Percentiles rank a stretch among this genome's conserved stretches.
These are phyloP conservation scores for peach (Prunus persica) DNA, from an alignment of 306 rosid species.

Conservation along the genomic window DNA sequence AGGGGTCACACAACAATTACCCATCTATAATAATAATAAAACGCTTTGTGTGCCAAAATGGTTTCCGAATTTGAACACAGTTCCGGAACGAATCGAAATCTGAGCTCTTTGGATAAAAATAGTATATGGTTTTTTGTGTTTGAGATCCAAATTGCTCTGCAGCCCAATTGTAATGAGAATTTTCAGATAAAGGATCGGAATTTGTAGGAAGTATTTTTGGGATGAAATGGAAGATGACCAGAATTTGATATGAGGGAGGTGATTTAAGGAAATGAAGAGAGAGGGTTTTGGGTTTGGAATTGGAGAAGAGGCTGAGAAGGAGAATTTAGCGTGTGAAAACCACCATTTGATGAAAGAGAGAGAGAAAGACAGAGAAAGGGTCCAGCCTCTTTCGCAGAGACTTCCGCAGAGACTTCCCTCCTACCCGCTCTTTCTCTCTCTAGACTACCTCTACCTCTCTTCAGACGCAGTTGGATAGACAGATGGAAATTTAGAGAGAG, in stretches of 20 bases:
- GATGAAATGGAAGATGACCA: background rate
- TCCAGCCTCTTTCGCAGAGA: constrained; percentile 22
- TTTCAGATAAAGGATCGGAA: background rate
- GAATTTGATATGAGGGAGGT: constrained; percentile 5
- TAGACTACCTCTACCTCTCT: background rate
- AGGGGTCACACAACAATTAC: constrained; percentile 72
- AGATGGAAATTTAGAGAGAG: background rate
- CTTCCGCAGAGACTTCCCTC: constrained; percentile 37
- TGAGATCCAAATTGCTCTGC: background rate
- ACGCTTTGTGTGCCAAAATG: background rate
- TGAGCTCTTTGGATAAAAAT: background rate
- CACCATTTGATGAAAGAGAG: constrained; percentile 4
- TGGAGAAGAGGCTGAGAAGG: constrained; percentile 18
- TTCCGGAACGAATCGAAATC: background rate
- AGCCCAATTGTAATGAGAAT: background rate
- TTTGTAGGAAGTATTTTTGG: background rate
- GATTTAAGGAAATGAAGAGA: constrained; percentile 1
- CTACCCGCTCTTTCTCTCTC: constrained; percentile 1
- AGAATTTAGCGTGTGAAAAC: constrained; percentile 29
- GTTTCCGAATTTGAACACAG: background rate
- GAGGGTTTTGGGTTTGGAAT: constrained; percentile 5
- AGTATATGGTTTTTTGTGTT: background rate
- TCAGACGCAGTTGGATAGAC: background rate
- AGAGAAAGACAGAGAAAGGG: constrained; percentile 4
- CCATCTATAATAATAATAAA: constrained; percentile 41